A percentile compares a stretch with the other conserved stretches of the same genome.
Conservation (phyloP, 495 filamentous ascomycete genomes). For the Aspergillus coremiiformis region DNA sequence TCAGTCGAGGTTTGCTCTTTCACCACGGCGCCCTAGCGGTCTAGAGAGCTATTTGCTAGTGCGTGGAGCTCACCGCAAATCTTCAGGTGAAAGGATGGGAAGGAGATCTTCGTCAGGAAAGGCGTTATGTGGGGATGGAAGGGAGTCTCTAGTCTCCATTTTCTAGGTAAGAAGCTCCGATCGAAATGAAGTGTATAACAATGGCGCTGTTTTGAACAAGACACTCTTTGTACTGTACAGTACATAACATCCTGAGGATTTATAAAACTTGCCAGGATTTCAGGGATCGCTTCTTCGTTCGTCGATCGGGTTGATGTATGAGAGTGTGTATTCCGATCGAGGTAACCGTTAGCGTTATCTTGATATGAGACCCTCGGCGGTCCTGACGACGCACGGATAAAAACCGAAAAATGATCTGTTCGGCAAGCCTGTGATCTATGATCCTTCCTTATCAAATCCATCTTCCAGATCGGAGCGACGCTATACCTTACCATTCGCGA, state of each 20-base stretch:
- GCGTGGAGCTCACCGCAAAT: conserved; percentile 14
- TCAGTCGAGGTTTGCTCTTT: conserved; percentile 34
- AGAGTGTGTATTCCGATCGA: background rate
- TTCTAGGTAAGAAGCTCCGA: background rate
- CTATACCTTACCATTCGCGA: conserved; percentile 39
- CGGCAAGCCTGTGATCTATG: conserved; percentile 42
- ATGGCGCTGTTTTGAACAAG: background rate
- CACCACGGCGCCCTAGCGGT: conserved; percentile 24
- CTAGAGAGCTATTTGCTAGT: conserved; percentile 8
- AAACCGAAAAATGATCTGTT: conserved; percentile 23
- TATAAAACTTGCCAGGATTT: background rate
- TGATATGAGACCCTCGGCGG: conserved; percentile 25
- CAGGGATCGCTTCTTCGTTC: too few species aligned
- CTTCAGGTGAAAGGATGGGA: conserved; percentile 10
- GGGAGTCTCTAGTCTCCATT: too few species aligned
- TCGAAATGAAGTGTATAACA: background rate
- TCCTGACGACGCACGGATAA: conserved; percentile 48
- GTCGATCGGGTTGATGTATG: too few species aligned
- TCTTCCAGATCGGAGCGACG: conserved; percentile 41
- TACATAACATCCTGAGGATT: background rate
- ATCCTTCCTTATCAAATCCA: conserved; percentile 42
- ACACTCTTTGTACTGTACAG: background rate
- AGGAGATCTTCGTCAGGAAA: conserved; percentile 13
- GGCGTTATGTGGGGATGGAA: conserved; percentile 6
- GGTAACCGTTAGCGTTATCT: background rate